Percentiles rank a stretch among this genome's conserved stretches.
Evolutionary conservation across 139 green algal genomes (phyloP).

Genomic region (Klebsormidium nitens): DNA sequence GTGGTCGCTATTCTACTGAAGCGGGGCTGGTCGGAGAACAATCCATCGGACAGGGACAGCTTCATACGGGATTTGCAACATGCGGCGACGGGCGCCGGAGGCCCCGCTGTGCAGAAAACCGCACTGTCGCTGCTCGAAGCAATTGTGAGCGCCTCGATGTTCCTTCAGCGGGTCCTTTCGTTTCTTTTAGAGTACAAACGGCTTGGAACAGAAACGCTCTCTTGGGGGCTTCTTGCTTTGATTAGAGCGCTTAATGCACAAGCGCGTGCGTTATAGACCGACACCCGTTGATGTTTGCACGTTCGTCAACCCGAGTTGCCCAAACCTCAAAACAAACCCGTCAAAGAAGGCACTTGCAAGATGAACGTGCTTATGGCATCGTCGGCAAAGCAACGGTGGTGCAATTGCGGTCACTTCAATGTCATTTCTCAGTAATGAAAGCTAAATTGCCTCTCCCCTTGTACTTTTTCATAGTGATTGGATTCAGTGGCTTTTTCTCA

Average conservation of each 20-base stretch:
- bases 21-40: conserved; percentile 52
- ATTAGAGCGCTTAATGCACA: too few species aligned
- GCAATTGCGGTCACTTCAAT: neutral
- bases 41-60: neutral
- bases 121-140: neutral
- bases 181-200: too few species aligned
- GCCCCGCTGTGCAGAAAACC: conserved; percentile 5
- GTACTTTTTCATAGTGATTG: neutral
- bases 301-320: too few species aligned
- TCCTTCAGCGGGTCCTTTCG: conserved; percentile 8
- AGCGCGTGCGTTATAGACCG: too few species aligned
- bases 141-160: conserved; percentile 22
- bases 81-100: neutral
- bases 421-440: neutral
- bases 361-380: conserved; percentile 5
- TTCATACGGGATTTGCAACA: neutral
- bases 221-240: too few species aligned
- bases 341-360: too few species aligned
- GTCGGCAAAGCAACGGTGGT: neutral
- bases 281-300: too few species aligned
- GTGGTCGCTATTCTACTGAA: conserved; percentile 62
- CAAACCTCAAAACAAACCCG: too few species aligned
- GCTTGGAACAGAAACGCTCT: too few species aligned
- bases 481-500: neutral
- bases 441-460: neutral